Conservation (phyloP, 805 yeast genomes). For the Groenewaldozyma salmanticensis region DNA sequence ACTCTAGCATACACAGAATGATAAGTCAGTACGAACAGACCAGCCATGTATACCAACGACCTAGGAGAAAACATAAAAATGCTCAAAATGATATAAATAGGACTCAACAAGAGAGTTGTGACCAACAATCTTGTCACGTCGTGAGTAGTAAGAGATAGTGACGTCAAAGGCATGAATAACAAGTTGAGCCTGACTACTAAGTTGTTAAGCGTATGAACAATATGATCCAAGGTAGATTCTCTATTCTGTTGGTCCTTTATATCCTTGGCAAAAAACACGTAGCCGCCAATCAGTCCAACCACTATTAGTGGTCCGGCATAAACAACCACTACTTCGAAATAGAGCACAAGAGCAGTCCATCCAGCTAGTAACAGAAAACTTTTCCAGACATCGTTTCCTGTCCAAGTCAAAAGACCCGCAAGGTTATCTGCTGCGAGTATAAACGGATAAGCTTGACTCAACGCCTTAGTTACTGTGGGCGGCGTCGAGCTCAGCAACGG, state of each 20-base stretch:
- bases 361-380: slow-evolving; percentile 50
- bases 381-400: slow-evolving; percentile 73
- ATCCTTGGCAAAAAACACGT: slow-evolving; percentile 17
- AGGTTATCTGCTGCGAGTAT: slow-evolving; percentile 60
- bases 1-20: slow-evolving; percentile 83
- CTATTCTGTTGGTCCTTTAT: slow-evolving; percentile 38
- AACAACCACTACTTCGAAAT: slow-evolving; percentile 67
- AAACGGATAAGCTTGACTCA: slow-evolving; percentile 79
- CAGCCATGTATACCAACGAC: slow-evolving; percentile 46
- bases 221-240: slow-evolving; percentile 80
- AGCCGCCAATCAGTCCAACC: slow-evolving; percentile 30
- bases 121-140: slow-evolving; percentile 73
- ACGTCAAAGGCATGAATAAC: slow-evolving; percentile 68
- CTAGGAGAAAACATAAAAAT: slow-evolving; percentile 65
- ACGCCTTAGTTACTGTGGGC: slow-evolving; percentile 76
- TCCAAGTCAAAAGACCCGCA: slow-evolving; percentile 79
- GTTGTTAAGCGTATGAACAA: slow-evolving; percentile 64
- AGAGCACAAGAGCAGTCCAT: slow-evolving; percentile 52
- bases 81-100: slow-evolving; percentile 65
- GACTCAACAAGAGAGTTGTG: slow-evolving; percentile 79
- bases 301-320: slow-evolving; percentile 74
- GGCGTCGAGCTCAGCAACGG: slow-evolving; percentile 86
- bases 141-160: slow-evolving; percentile 57
- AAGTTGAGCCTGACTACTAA: slow-evolving; percentile 70
- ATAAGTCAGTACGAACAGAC: slow-evolving; percentile 59